Percentiles rank a stretch among this genome's conserved stretches.
Evolutionary conservation across 2,329 filamentous ascomycete genomes (phyloP).

Genomic region (Aspergillus glaucus): DNA sequence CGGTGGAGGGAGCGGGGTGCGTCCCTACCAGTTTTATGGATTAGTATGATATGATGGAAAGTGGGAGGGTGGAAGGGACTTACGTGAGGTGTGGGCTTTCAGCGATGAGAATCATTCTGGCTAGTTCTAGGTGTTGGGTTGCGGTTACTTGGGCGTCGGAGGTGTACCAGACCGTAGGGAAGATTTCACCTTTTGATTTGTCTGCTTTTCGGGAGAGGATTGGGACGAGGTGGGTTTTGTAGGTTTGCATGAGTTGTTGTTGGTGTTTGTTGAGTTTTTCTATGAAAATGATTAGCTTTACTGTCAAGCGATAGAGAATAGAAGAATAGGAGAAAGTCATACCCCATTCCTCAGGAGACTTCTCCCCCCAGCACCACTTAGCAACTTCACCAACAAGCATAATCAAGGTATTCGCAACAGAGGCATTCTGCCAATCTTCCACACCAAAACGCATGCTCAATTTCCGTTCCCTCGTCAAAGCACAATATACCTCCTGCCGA

Average conservation of each 20-base stretch:
- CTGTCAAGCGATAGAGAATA: no score
- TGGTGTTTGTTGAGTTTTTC: conserved; percentile 2
- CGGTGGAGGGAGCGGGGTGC: conserved; percentile 9
- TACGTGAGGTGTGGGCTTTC: conserved; percentile 15
- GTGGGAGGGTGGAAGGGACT: not conserved
- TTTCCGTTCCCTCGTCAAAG: conserved; percentile 11
- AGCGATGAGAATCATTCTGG: conserved; percentile 15
- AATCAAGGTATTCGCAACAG: conserved; percentile 13
- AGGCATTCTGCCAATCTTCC: conserved; percentile 5
- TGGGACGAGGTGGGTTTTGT: conserved; percentile 1
- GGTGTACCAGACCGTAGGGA: conserved; percentile 14
- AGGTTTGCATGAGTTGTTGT: not conserved
- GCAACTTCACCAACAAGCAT: conserved; percentile 16
- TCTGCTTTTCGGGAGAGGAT: not conserved
- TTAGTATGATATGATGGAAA: not conserved
- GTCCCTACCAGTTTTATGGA: conserved; percentile 2
- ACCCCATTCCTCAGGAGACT: conserved; percentile 10
- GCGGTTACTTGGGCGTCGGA: conserved; percentile 16
- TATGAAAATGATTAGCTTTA: not conserved
- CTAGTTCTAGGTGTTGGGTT: conserved; percentile 15
- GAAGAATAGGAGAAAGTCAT: not conserved
- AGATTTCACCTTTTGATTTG: not conserved
- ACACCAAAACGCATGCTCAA: conserved; percentile 9
- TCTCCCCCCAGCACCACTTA: conserved; percentile 14
- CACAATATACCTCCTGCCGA: conserved; percentile 21